These are phyloP conservation scores for Mycena capillaripes DNA, from an alignment of 768 basidiomycete genomes.

Conservation along the genomic window DNA sequence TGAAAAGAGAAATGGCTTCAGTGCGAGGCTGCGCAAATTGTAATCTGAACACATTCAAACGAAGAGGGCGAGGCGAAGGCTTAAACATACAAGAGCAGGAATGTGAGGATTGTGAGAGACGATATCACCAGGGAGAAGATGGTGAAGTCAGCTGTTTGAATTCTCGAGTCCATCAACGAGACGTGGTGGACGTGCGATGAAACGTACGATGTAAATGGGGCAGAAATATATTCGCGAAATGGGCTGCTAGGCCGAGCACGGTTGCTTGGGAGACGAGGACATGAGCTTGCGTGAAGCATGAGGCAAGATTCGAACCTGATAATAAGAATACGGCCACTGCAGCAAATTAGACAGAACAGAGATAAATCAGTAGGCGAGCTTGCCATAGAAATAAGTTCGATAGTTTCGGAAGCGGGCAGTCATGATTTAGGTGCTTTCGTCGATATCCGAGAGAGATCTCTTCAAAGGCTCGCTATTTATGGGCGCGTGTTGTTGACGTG, in stretches of 20 bases:
- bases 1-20: constrained; percentile 68
- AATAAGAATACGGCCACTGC: constrained; percentile 61
- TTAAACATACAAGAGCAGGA: constrained; percentile 70
- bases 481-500: constrained; percentile 19
- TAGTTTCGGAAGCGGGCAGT: constrained; percentile 72
- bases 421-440: constrained; percentile 51
- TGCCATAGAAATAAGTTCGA: constrained; percentile 51
- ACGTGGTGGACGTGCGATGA: background rate
- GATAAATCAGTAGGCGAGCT: background rate
- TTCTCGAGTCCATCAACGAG: background rate
- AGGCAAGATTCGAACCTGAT: constrained; percentile 48
- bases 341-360: background rate
- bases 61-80: background rate
- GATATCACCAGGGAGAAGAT: constrained; percentile 79
- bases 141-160: constrained; percentile 71
- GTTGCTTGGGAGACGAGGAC: constrained; percentile 52
- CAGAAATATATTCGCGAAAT: constrained; percentile 78
- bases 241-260: constrained; percentile 77
- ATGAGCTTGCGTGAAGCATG: background rate
- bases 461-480: constrained; percentile 15
- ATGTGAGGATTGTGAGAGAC: constrained; percentile 73
- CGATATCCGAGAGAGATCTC: background rate
- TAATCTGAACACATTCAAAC: constrained; percentile 55
- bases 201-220: constrained; percentile 70
- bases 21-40: constrained; percentile 79